Evolutionary conservation across 108 stramenopile genomes (phyloP).

Genomic region (Skeletonema potamos): DNA sequence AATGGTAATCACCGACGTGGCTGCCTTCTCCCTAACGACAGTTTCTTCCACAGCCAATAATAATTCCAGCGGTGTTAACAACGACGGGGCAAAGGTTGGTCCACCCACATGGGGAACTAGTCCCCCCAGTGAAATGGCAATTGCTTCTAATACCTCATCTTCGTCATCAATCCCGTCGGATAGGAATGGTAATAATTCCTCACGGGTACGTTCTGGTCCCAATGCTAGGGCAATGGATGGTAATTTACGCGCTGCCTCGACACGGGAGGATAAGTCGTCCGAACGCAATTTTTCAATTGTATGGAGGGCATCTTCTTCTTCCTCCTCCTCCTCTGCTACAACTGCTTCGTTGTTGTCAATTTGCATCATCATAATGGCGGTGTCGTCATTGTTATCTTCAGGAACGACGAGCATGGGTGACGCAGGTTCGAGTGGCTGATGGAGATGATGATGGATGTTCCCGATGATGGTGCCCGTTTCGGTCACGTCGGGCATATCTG

Average conservation of each 20-base stretch:
- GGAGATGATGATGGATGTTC: slow-evolving; percentile 2
- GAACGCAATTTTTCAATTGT: slow-evolving; percentile 79
- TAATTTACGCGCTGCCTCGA: slow-evolving; percentile 68
- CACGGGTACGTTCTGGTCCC: slow-evolving; percentile 72
- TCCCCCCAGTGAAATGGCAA: slow-evolving; percentile 67
- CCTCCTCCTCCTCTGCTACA: neutral
- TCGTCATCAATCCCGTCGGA: slow-evolving; percentile 87
- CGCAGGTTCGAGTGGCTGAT: neutral
- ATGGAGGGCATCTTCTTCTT: slow-evolving; percentile 81
- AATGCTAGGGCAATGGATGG: slow-evolving; percentile 65
- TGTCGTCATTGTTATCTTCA: slow-evolving; percentile 12
- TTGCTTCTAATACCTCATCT: slow-evolving; percentile 77
- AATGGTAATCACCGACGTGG: slow-evolving; percentile 48
- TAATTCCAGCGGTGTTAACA: slow-evolving; percentile 88
- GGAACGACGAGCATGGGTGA: slow-evolving; percentile 15
- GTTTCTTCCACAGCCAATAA: slow-evolving; percentile 88
- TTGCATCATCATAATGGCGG: neutral
- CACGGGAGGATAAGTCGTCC: slow-evolving; percentile 69
- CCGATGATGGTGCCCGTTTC: slow-evolving; percentile 45
- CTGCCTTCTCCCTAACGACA: slow-evolving; percentile 78
- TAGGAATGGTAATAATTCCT: slow-evolving; percentile 83
- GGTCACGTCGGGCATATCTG: slow-evolving; percentile 38
- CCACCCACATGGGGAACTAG: slow-evolving; percentile 77
- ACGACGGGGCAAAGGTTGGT: slow-evolving; percentile 39
- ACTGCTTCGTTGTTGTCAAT: neutral